Evolutionary conservation across 495 filamentous ascomycete species (phyloP).

Genomic region (Lasiosphaeria ovina): DNA sequence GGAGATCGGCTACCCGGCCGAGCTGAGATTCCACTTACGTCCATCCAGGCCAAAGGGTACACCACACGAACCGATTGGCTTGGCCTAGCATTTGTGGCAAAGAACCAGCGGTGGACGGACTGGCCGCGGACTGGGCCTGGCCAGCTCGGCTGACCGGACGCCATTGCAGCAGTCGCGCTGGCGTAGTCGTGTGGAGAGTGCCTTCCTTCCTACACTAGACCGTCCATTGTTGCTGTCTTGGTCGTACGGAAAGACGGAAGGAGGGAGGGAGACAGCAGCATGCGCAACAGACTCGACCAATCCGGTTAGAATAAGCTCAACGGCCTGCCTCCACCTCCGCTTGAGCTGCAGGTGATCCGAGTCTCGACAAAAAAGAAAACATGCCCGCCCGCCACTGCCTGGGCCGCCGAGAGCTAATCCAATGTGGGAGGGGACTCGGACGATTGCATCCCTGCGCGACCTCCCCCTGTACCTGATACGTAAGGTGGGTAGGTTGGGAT

Average conservation of each 20-base stretch:
- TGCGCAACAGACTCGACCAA: background rate
- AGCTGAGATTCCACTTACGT: background rate
- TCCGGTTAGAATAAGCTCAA: background rate
- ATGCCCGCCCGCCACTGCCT: background rate
- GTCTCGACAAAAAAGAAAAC: background rate
- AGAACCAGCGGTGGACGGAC: constrained; percentile 2
- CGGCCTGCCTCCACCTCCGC: background rate
- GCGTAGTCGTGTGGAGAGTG: background rate
- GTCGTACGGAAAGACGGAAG: background rate
- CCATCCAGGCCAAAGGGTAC: background rate
- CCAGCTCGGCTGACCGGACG: too few relatives aligned
- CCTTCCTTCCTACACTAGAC: background rate
- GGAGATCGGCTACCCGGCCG: background rate
- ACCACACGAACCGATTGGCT: background rate
- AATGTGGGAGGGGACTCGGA: background rate
- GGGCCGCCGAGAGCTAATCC: background rate
- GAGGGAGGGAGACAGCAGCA: background rate
- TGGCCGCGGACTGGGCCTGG: background rate
- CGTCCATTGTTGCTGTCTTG: background rate
- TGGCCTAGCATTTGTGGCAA: background rate
- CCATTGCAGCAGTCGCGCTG: too few relatives aligned
- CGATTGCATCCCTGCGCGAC: constrained; percentile 9
- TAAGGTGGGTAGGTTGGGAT: background rate
- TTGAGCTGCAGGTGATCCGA: constrained; percentile 1
- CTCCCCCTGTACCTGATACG: background rate